Percentiles rank a stretch among this genome's conserved stretches.
phyloP scores from a whole-genome alignment of 768 basidiomycete species.

The Termitomyces heimii region DNA sequence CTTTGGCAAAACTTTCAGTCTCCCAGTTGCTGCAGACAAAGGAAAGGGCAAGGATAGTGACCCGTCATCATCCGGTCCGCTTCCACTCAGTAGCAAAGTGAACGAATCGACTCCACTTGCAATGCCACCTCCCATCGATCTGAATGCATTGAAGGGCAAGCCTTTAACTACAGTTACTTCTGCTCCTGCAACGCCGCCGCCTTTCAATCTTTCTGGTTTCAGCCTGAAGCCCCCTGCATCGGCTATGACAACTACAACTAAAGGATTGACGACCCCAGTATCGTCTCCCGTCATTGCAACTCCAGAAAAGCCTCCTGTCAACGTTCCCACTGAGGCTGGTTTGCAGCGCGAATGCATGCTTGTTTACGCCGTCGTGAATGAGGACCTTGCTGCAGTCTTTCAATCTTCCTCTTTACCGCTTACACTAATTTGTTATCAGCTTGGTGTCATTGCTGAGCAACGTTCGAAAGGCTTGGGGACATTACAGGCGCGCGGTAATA shows the following conservation, averaged over 20 bases:
- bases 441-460: slow-evolving; percentile 33
- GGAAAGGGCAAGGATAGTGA: background rate
- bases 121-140: background rate
- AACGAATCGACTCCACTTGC: background rate
- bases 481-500: slow-evolving; percentile 27
- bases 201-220: slow-evolving; percentile 13
- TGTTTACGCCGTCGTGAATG: slow-evolving; percentile 39
- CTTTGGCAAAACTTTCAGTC: slow-evolving; percentile 6
- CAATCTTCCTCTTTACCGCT: background rate
- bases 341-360: slow-evolving; percentile 62
- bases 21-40: background rate
- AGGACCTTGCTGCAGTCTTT: slow-evolving; percentile 49
- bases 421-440: slow-evolving; percentile 24
- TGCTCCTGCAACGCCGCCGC: slow-evolving; percentile 1
- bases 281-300: background rate
- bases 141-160: background rate
- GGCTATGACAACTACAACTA: background rate
- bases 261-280: background rate
- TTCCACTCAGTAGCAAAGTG: background rate
- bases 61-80: background rate
- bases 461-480: slow-evolving; percentile 29
- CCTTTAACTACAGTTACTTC: background rate
- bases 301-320: slow-evolving; percentile 1
- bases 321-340: slow-evolving; percentile 43
- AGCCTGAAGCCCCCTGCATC: slow-evolving; percentile 2